These are phyloP conservation scores for Diaporthe ampelina DNA, from an alignment of 2,329 filamentous ascomycete species.

Conservation along the genomic window DNA sequence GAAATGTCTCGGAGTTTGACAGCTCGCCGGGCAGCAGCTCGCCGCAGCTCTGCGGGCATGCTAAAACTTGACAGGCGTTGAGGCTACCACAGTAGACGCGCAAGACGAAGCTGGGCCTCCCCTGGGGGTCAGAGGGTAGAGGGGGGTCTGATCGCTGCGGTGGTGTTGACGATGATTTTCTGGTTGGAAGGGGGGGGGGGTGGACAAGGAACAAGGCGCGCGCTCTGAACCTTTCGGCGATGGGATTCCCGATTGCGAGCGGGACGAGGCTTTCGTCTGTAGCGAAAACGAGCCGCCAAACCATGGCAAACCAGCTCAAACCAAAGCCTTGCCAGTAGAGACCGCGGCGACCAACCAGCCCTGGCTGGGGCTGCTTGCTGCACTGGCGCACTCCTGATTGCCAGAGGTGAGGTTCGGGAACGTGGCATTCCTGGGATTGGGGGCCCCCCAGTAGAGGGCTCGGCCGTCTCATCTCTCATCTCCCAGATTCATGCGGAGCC, in stretches of 20 bases:
- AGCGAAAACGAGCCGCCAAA: slow-evolving; percentile 16
- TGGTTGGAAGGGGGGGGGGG: background rate
- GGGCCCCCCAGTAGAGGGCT: slow-evolving; percentile 14
- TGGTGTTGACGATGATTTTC: slow-evolving; percentile 8
- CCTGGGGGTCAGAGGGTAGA: background rate
- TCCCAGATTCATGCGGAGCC: slow-evolving; percentile 37
- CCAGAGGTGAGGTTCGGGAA: slow-evolving; percentile 18
- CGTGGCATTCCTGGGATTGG: slow-evolving; percentile 27
- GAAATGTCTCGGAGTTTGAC: slow-evolving; percentile 16
- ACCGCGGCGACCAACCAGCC: slow-evolving; percentile 1
- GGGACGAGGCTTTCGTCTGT: background rate
- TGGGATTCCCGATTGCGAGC: slow-evolving; percentile 18
- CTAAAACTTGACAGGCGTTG: slow-evolving; percentile 31
- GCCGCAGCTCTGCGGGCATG: slow-evolving; percentile 35
- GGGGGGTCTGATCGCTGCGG: slow-evolving; percentile 20
- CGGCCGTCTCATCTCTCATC: slow-evolving; percentile 39
- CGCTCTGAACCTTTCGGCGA: slow-evolving; percentile 10
- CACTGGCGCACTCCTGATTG: slow-evolving; percentile 24
- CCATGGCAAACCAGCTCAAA: slow-evolving; percentile 1
- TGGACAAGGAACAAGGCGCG: slow-evolving; percentile 10
- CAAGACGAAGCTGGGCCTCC: slow-evolving; percentile 8
- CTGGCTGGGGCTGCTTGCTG: background rate
- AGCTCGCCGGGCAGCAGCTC: slow-evolving; percentile 1
- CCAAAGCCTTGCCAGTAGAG: background rate
- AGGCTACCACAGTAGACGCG: background rate